Conservation (phyloP, 192 early-diverging fungal genomes). For the Polychytrium aggregatum region DNA sequence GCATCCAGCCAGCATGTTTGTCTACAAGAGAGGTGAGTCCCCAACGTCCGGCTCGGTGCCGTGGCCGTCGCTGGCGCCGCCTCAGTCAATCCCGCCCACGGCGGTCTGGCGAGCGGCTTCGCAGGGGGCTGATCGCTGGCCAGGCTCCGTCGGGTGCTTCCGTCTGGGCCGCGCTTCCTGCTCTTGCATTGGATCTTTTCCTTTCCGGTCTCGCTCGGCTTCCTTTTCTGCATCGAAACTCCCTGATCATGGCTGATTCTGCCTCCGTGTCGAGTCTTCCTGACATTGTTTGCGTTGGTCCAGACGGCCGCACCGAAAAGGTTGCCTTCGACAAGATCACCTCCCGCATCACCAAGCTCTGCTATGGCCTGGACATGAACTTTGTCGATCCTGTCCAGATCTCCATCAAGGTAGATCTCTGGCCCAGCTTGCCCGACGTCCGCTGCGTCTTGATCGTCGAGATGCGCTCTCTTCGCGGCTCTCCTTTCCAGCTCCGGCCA, state of each 20-base stretch:
- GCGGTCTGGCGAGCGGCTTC: no score
- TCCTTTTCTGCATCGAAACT: neutral
- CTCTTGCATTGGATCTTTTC: neutral
- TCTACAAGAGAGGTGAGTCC: slow-evolving; percentile 27
- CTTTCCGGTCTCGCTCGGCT: slow-evolving; percentile 3
- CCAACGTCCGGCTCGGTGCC: neutral
- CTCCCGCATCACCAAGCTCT: slow-evolving; percentile 83
- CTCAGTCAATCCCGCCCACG: no score
- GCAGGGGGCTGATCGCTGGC: no score
- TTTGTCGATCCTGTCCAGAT: slow-evolving; percentile 83
- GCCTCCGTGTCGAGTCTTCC: no score
- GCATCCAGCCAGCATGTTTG: slow-evolving; percentile 19
- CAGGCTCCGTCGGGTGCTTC: no score
- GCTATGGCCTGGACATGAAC: slow-evolving; percentile 84
- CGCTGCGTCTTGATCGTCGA: slow-evolving; percentile 6
- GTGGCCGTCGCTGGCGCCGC: no score
- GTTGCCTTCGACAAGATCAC: slow-evolving; percentile 96
- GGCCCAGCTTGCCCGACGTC: neutral
- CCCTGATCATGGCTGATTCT: no score
- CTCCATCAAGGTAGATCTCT: slow-evolving; percentile 73
- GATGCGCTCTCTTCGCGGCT: neutral
- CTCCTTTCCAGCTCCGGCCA: neutral
- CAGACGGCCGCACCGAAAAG: slow-evolving; percentile 78
- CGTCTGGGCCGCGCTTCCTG: neutral
- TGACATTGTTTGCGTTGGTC: no score